These are phyloP conservation scores for Melastoma malabathricum DNA, from an alignment of 345 rosid genomes.

Conservation along the genomic window DNA sequence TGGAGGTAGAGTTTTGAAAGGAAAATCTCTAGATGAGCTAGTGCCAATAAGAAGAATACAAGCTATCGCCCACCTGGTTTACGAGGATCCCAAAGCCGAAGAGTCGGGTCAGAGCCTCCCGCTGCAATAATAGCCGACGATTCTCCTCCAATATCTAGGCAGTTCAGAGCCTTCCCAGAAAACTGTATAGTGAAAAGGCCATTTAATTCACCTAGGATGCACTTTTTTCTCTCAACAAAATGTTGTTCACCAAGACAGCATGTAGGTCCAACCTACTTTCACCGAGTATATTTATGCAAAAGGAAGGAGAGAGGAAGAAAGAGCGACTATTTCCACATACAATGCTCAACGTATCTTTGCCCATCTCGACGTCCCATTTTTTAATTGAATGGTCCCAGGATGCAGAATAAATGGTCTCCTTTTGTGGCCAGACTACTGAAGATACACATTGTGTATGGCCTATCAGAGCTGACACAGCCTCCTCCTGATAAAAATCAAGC, in stretches of 20 bases:
- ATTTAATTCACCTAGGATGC: constrained; percentile 1
- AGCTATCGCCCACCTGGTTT: constrained; percentile 56
- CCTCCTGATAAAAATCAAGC: constrained; percentile 37
- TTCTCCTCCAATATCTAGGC: constrained; percentile 88
- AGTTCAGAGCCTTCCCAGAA: constrained; percentile 70
- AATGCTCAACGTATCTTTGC: constrained; percentile 56
- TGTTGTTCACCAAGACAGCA: too few relatives aligned
- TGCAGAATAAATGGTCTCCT: constrained; percentile 56
- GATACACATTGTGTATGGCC: constrained; percentile 90
- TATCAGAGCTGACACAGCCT: constrained; percentile 56
- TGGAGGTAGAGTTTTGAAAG: background rate
- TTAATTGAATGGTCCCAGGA: constrained; percentile 96
- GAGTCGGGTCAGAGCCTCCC: constrained; percentile 79
- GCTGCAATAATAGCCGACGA: constrained; percentile 81
- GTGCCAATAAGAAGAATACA: background rate
- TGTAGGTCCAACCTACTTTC: too few relatives aligned
- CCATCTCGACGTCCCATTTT: constrained; percentile 77
- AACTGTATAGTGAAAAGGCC: constrained; percentile 29
- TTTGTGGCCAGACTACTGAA: constrained; percentile 76
- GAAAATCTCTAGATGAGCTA: background rate
- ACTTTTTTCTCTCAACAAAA: too few relatives aligned
- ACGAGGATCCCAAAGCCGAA: constrained; percentile 97
- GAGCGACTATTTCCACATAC: constrained; percentile 27
- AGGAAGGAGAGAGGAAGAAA: constrained; percentile 3
- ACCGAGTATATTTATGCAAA: too few relatives aligned